phyloP scores from a whole-genome alignment of 176 grass and related monocot genomes.

The Zea luxurians region DNA sequence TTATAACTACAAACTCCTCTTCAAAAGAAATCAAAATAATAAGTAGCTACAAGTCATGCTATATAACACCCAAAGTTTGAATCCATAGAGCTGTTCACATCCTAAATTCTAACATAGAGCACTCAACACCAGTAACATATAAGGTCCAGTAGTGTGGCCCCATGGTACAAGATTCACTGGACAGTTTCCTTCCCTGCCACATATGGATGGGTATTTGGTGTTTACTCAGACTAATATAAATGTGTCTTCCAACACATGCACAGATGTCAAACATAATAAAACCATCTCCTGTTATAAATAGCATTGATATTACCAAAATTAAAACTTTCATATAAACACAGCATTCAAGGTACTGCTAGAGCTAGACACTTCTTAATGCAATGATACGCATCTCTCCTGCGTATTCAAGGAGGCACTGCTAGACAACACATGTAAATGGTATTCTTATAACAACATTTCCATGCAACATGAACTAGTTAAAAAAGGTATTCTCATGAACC shows the following conservation, averaged over 20 bases:
- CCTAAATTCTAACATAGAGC: constrained; percentile 24
- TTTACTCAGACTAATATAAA: neutral
- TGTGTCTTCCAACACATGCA: neutral
- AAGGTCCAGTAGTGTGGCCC: neutral
- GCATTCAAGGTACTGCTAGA: constrained; percentile 7
- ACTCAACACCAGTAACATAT: neutral
- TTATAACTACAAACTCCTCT: neutral
- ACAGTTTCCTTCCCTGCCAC: neutral
- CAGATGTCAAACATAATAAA: neutral
- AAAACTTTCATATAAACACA: neutral
- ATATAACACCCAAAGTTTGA: constrained; percentile 14
- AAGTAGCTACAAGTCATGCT: neutral
- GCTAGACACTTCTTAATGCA: neutral
- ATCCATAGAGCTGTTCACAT: neutral
- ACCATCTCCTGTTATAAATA: constrained; percentile 9
- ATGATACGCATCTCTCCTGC: neutral
- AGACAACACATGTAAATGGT: neutral
- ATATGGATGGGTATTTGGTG: neutral
- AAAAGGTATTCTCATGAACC: neutral
- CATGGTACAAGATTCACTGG: constrained; percentile 16
- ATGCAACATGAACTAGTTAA: neutral
- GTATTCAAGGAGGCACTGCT: neutral
- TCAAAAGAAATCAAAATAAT: neutral
- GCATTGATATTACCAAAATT: neutral
- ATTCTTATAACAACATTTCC: neutral